phyloP scores from a whole-genome alignment of 495 filamentous ascomycete genomes.

The Lasiosphaeria miniovina region DNA sequence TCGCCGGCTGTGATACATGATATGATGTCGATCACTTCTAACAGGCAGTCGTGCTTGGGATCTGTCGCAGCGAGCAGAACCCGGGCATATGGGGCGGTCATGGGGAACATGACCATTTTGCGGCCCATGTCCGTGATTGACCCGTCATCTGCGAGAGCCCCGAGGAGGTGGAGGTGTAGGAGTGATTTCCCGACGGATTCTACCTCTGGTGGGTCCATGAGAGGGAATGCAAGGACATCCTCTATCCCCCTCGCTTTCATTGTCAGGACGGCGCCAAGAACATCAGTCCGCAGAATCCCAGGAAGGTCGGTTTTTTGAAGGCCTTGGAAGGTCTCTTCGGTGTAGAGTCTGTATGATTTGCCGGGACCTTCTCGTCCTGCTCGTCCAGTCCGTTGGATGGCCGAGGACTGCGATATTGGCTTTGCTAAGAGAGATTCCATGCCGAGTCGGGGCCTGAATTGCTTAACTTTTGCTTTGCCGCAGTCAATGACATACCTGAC shows the following conservation, averaged over 20 bases:
- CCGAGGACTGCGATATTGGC: conserved; percentile 87
- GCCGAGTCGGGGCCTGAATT: conserved; percentile 79
- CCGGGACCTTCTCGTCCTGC: conserved; percentile 90
- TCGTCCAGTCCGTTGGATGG: conserved; percentile 87
- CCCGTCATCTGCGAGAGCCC: conserved; percentile 70
- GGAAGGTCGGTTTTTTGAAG: conserved; percentile 75
- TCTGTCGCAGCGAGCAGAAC: conserved; percentile 78
- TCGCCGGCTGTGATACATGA: conserved; percentile 80
- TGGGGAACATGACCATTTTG: conserved; percentile 77
- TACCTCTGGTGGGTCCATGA: conserved; percentile 75
- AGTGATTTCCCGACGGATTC: conserved; percentile 82
- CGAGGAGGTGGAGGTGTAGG: conserved; percentile 71
- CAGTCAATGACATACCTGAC: conserved; percentile 90
- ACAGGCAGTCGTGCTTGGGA: conserved; percentile 63
- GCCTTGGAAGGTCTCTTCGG: conserved; percentile 67
- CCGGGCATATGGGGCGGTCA: conserved; percentile 76
- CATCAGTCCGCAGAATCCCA: conserved; percentile 87
- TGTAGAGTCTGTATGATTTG: conserved; percentile 87
- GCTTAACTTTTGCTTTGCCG: conserved; percentile 91
- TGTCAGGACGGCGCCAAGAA: conserved; percentile 79
- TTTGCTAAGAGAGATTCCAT: conserved; percentile 90
- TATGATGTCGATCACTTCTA: conserved; percentile 89
- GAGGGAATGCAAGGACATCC: conserved; percentile 78
- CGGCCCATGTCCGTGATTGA: conserved; percentile 69
- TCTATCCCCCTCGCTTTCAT: conserved; percentile 91